Evolutionary conservation across 2,329 filamentous ascomycete species (phyloP).

Genomic region (Mycocentrospora acerina): DNA sequence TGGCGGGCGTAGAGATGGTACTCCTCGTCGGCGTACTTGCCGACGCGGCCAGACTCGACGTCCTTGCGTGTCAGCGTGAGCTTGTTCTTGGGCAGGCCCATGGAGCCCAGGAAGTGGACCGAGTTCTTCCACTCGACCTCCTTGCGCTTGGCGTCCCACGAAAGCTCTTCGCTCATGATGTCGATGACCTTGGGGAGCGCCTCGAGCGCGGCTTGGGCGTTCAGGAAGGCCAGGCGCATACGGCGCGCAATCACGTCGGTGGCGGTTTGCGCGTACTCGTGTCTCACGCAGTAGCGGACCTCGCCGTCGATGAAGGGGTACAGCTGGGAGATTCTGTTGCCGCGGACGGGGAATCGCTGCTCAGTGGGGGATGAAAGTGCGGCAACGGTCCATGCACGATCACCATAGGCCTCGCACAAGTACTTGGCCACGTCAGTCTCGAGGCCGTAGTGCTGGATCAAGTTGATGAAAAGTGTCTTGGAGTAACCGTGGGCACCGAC

Average conservation of each 20-base stretch:
- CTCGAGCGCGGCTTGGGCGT: conserved; percentile 86
- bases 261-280: conserved; percentile 90
- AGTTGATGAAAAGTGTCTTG: conserved; percentile 89
- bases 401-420: conserved; percentile 82
- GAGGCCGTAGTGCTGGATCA: conserved; percentile 89
- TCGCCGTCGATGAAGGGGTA: conserved; percentile 94
- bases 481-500: conserved; percentile 85
- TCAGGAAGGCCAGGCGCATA: conserved; percentile 84
- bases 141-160: conserved; percentile 73
- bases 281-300: conserved; percentile 79
- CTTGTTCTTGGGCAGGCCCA: conserved; percentile 62
- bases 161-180: conserved; percentile 81
- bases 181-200: conserved; percentile 84
- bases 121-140: conserved; percentile 79
- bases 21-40: conserved; percentile 50
- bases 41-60: conserved; percentile 56
- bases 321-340: conserved; percentile 73
- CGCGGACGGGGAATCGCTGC: conserved; percentile 78
- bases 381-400: conserved; percentile 88
- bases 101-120: conserved; percentile 59
- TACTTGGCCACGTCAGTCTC: conserved; percentile 93
- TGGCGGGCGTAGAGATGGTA: conserved; percentile 53
- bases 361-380: conserved; percentile 76
- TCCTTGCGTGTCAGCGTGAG: conserved; percentile 58
- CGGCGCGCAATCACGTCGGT: conserved; percentile 84